Base-by-base conservation (phyloP, 108 stramenopile genomes). In the Skeletonema potamos region DNA sequence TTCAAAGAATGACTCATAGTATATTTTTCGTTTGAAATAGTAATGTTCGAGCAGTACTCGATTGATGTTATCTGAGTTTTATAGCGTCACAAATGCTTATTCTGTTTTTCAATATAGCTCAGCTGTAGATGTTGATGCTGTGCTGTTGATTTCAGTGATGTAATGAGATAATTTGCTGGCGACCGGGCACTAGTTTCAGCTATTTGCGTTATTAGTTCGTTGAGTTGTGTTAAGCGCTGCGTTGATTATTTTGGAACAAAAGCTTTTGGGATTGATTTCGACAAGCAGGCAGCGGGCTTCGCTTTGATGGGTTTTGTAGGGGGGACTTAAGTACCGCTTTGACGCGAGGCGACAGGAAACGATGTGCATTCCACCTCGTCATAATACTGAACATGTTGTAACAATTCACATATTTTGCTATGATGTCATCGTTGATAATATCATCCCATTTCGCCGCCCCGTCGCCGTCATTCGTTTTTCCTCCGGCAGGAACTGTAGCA, bases 1-100 rank as follows among this genome's bases (percentile, higher is more conserved):
- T 59, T 59, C 58, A 59, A 17, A 30, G 58, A 59, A 59, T 32
- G 58, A 33, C 58, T 59, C 58, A 59, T 59, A 48, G 46, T 48
- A 48, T 48, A 48, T 48, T 48, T 13, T 39, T 39, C 37, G 46
- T 48, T 48, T 48, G 20, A 22, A 20, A 48, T 17, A 20, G 4
- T 44, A 48, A 1, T 20, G 46, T 48, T 48, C 46, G 43, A 36
- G 34, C 34, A 36, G 15, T 44, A 4, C 17, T 44, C 43, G 43
- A 44, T n/a, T 44, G 43, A 44, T 44, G 13, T 34, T n/a, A n/a
- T 44, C 10, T 10, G 34, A 36, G 10, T 36, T 36, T 1, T 36
- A 36, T 13, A 39, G 37, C 37, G 12, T 15, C 15, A 13, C 37
- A 15, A 39, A 39, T 39, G 13, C 34, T 36, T 36, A 4, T 10